phyloP scores from a whole-genome alignment of 2,329 filamentous ascomycete species.

The Beauveria sp. region DNA sequence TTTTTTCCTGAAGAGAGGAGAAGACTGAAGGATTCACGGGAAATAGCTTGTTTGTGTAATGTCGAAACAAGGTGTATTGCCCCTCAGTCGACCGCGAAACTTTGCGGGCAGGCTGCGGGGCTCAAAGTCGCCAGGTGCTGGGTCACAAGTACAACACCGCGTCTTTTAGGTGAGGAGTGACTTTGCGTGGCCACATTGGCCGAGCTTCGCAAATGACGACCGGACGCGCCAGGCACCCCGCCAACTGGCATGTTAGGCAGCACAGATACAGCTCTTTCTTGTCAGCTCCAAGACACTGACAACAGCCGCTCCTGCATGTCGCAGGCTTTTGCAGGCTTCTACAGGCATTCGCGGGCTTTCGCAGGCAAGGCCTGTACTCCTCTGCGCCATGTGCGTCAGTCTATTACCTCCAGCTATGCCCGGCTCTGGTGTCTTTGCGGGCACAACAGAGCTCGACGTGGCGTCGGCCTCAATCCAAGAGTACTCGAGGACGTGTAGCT shows the following conservation, averaged over 20 bases:
- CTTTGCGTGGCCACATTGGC: background rate
- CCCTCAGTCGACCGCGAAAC: conserved; percentile 5
- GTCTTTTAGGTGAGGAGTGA: conserved; percentile 5
- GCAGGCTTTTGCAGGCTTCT: background rate
- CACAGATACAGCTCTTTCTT: background rate
- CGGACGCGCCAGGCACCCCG: background rate
- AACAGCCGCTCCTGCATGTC: background rate
- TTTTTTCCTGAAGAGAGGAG: background rate
- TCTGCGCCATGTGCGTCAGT: background rate
- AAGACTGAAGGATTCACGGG: conserved; percentile 5
- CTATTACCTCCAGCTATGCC: background rate
- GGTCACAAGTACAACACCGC: conserved; percentile 4
- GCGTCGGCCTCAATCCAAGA: background rate
- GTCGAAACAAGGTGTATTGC: conserved; percentile 1
- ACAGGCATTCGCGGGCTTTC: background rate
- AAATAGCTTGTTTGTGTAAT: conserved; percentile 10
- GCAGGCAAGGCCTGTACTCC: background rate
- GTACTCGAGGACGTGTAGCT: background rate
- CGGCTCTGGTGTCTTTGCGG: background rate
- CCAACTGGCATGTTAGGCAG: background rate
- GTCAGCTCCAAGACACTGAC: background rate
- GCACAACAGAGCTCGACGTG: background rate
- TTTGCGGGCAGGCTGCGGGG: conserved; percentile 3
- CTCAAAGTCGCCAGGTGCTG: background rate
- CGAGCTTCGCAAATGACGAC: background rate